Evolutionary conservation across 1,284 basidiomycete genomes (phyloP), one percentile per base, ranked within the genome.

Genomic region (Cystobasidium slooffiae): DNA sequence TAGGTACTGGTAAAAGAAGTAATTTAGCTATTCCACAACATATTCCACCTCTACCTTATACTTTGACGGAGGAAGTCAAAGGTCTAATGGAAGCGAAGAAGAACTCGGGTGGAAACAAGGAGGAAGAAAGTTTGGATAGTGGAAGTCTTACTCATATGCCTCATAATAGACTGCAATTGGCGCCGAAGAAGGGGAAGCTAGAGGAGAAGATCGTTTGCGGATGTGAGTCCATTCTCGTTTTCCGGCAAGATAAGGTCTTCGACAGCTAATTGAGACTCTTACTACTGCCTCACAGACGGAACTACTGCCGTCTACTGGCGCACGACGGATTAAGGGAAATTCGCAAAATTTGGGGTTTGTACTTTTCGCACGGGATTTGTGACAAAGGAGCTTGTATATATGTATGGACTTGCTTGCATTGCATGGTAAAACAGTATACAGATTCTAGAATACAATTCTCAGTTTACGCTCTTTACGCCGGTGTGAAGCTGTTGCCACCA

Each of bases 1-100:
- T 95, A 6, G 95, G 94, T 5, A 94, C 89, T 76, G 92, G 92
- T 52, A 93, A 90, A 81, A 87, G 90, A 70, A 86, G 88, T 5
- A 93, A 90, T 80, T 80, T 90, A 8, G 86, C 91, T 0, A 84
- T 88, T 16, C 94, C 95, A 0, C 84, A 85, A 75, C 84, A 87
- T 78, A 80, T 88, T 14, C 83, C 84, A 10, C 82, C 84, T 0
- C 78, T 86, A 0, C 86, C 87, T 1, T 77, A 18, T 83, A 84
- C 24, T 81, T 90, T 74, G 83, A 85, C 72, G 82, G 51, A 49
- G 55, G 52, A 59, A 14, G 75, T 52, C 49, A 68, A 39, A 7
- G 77, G 49, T 63, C 59, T 49, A 31, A 1, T 44, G 12, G 51
- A 59, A 6, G 61, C 49, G 16, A 68, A 63, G 59, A 72, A 73